phyloP scores from a whole-genome alignment of 2,329 filamentous ascomycete species.

The Trichoderma sp. region DNA sequence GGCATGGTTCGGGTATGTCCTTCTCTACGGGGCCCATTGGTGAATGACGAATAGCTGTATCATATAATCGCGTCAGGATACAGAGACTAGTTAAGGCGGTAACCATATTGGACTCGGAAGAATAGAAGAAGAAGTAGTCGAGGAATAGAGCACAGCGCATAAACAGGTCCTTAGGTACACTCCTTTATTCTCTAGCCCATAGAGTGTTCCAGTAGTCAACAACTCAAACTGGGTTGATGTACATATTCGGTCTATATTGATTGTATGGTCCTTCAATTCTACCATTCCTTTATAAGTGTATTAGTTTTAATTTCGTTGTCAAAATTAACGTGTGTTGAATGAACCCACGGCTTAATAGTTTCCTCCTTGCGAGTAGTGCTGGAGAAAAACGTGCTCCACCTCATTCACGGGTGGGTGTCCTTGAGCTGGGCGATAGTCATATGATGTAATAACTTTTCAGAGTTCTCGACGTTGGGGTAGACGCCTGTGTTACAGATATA shows the following conservation, averaged over 20 bases:
- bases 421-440: not conserved
- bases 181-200: not conserved
- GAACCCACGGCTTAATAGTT: conserved; percentile 65
- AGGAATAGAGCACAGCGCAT: not conserved
- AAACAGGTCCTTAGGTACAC: not conserved
- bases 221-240: not conserved
- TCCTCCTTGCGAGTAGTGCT: conserved; percentile 54
- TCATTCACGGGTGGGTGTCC: not conserved
- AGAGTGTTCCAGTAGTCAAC: not conserved
- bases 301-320: conserved; percentile 32
- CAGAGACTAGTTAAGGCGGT: too few species aligned
- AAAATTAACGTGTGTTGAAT: conserved; percentile 60
- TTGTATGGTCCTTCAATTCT: not conserved
- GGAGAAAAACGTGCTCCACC: not conserved
- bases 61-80: too few species aligned
- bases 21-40: too few species aligned
- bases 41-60: too few species aligned
- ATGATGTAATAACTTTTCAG: not conserved
- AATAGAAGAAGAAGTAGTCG: not conserved
- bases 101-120: too few species aligned
- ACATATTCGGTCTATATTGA: not conserved
- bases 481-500: not conserved
- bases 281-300: not conserved
- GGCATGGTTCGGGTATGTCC: too few species aligned
- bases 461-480: not conserved